Conservation (phyloP, 1,139 yeast genomes). For the Debaryomyces subglobosus region DNA sequence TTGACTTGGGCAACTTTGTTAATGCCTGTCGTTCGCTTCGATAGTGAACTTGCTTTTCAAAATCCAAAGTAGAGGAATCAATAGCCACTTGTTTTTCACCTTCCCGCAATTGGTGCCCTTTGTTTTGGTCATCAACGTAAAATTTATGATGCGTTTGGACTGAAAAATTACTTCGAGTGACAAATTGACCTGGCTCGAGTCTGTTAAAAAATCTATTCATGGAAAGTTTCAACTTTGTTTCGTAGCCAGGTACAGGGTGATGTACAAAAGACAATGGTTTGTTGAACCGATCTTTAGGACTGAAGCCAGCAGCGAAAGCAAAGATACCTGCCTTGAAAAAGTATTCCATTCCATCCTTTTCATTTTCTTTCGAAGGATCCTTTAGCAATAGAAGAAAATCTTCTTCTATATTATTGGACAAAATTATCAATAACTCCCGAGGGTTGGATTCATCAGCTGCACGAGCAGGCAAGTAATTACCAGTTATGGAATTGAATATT, state of each 20-base stretch:
- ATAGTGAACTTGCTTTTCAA: conserved; percentile 42
- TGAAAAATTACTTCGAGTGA: conserved; percentile 48
- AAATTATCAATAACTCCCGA: conserved; percentile 16
- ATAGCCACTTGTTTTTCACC: conserved; percentile 40
- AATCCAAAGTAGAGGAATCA: conserved; percentile 51
- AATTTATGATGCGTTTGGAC: conserved; percentile 50
- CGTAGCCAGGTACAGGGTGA: conserved; percentile 46
- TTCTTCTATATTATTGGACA: conserved; percentile 42
- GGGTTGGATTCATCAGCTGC: background rate
- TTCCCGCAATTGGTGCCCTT: conserved; percentile 40
- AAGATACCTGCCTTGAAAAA: conserved; percentile 36
- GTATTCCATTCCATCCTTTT: conserved; percentile 29
- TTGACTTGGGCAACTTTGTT: conserved; percentile 40
- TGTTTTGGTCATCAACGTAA: conserved; percentile 52
- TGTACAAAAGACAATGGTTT: conserved; percentile 44
- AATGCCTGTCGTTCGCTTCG: conserved; percentile 47
- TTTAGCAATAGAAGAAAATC: conserved; percentile 41
- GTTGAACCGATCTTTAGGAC: conserved; percentile 36
- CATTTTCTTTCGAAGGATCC: conserved; percentile 34
- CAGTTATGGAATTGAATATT: conserved; percentile 33
- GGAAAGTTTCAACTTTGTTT: conserved; percentile 31
- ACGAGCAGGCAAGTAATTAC: conserved; percentile 26
- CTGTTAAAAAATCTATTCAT: conserved; percentile 46
- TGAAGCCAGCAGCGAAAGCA: conserved; percentile 50
- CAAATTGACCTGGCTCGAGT: conserved; percentile 38